phyloP scores from a whole-genome alignment of 2,329 filamentous ascomycete genomes.

The Colletotrichum horii region DNA sequence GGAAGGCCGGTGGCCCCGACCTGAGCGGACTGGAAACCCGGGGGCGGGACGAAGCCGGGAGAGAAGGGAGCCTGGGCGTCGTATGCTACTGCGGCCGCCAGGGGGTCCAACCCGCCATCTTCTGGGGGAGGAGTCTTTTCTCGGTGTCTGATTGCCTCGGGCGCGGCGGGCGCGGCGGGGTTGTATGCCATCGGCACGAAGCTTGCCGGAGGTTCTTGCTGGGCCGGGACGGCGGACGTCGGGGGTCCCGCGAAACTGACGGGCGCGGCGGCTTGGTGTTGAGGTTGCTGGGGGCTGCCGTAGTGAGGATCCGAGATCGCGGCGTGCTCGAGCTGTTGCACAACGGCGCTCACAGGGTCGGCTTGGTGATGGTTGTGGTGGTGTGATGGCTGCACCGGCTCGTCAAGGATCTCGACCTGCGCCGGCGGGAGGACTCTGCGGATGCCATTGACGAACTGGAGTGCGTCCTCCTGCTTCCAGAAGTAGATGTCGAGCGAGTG shows the following conservation, averaged over 20 bases:
- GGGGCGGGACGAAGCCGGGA: constrained; percentile 54
- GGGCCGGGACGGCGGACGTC: constrained; percentile 33
- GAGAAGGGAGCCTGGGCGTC: constrained; percentile 61
- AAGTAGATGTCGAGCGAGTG: constrained; percentile 81
- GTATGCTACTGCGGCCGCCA: constrained; percentile 61
- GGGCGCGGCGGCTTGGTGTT: constrained; percentile 27
- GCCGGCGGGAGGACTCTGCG: constrained; percentile 66
- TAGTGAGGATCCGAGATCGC: constrained; percentile 68
- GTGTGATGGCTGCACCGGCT: constrained; percentile 55
- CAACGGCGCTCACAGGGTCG: constrained; percentile 67
- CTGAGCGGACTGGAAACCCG: constrained; percentile 50
- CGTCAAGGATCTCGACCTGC: constrained; percentile 69
- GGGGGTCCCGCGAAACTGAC: constrained; percentile 46
- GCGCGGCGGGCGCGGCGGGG: constrained; percentile 77
- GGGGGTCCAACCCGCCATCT: constrained; percentile 65
- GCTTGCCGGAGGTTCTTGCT: constrained; percentile 37
- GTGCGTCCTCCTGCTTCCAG: constrained; percentile 76
- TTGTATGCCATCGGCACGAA: constrained; percentile 77
- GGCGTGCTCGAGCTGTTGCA: constrained; percentile 75
- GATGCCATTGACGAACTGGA: constrained; percentile 72
- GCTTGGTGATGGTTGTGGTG: constrained; percentile 33
- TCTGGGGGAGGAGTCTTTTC: constrained; percentile 83
- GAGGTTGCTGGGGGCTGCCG: constrained; percentile 24
- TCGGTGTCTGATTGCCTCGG: constrained; percentile 72
- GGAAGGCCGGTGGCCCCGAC: constrained; percentile 36